These are phyloP conservation scores for Nicotiana otophora DNA, from an alignment of 257 asterid genomes.

Conservation along the genomic window DNA sequence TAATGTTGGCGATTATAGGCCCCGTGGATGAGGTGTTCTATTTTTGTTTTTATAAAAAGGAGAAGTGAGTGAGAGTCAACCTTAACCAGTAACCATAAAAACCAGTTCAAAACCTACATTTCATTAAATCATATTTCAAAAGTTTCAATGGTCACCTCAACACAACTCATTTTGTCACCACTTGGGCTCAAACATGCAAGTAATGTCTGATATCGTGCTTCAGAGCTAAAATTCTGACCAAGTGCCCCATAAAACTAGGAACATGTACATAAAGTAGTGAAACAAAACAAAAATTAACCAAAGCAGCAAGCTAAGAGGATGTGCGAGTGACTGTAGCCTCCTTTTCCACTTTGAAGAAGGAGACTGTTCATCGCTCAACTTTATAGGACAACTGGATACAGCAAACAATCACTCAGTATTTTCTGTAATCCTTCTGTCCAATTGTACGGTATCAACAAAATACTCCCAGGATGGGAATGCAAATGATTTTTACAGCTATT, in stretches of 20 bases:
- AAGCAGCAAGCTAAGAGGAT: not conserved
- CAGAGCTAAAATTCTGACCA: not conserved
- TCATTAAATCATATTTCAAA: not conserved
- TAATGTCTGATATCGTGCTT: not conserved
- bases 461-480: not conserved
- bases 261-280: not conserved
- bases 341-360: slow-evolving; percentile 23
- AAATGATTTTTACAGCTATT: not conserved
- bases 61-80: not conserved
- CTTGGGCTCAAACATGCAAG: not conserved
- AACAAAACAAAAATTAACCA: not conserved
- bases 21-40: not conserved
- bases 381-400: slow-evolving; percentile 21
- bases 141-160: not conserved
- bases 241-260: not conserved
- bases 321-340: slow-evolving; percentile 33
- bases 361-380: slow-evolving; percentile 34
- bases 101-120: not conserved
- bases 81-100: not conserved
- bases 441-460: not conserved
- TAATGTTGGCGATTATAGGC: not conserved
- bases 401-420: slow-evolving; percentile 20
- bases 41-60: not conserved
- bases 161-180: not conserved
- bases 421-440: slow-evolving; percentile 24